Percentiles rank a stretch among this genome's conserved stretches.
Conservation (phyloP, 805 yeast genomes). For the Candida stauntonica region DNA sequence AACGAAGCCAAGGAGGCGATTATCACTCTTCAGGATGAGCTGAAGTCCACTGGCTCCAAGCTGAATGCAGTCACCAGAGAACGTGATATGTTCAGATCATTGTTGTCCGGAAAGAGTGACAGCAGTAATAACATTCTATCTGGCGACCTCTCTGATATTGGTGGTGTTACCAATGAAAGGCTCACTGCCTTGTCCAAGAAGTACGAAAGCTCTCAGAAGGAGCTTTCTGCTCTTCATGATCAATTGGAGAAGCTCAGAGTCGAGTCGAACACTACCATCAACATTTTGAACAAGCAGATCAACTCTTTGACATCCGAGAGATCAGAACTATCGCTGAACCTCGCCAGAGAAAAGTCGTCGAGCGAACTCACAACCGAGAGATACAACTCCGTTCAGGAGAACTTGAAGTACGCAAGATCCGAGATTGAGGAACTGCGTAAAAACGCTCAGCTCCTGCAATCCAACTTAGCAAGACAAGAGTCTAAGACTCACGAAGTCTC, state of each 20-base stretch:
- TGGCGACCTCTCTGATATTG: constrained; percentile 14
- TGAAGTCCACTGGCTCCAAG: constrained; percentile 47
- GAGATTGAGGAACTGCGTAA: constrained; percentile 44
- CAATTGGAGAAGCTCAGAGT: constrained; percentile 27
- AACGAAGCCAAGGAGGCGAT: constrained; percentile 70
- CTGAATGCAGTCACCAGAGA: constrained; percentile 55
- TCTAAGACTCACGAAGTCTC: constrained; percentile 40
- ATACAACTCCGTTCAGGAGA: constrained; percentile 36
- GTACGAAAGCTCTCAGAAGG: constrained; percentile 13
- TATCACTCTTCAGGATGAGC: constrained; percentile 53
- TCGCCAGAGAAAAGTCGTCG: constrained; percentile 53
- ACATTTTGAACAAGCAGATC: constrained; percentile 46
- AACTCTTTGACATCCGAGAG: constrained; percentile 36
- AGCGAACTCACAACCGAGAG: constrained; percentile 51
- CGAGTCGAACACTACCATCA: constrained; percentile 41
- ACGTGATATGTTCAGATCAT: constrained; percentile 57
- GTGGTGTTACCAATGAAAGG: constrained; percentile 5
- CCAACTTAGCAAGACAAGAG: constrained; percentile 43
- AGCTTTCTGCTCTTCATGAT: constrained; percentile 13
- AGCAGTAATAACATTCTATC: constrained; percentile 15
- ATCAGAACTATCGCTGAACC: constrained; percentile 42
- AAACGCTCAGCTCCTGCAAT: constrained; percentile 38
- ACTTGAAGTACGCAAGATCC: constrained; percentile 35
- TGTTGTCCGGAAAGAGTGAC: constrained; percentile 21
- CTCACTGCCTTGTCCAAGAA: constrained; percentile 13